Evolutionary conservation across 225 moss, liverwort and hornwort genomes (phyloP).

Genomic region (Pseudoscleropodium purum): DNA sequence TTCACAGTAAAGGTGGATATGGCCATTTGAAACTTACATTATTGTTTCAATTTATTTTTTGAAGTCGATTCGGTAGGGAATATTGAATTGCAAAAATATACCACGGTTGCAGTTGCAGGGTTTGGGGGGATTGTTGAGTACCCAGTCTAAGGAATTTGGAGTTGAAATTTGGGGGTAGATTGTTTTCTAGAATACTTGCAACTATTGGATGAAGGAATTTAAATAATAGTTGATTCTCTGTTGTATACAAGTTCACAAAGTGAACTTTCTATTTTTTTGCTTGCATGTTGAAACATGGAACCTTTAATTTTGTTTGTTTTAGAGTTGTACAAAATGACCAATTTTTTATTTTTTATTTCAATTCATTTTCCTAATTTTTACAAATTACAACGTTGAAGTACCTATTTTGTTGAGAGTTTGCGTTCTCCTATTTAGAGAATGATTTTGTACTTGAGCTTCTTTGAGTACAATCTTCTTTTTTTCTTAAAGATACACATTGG

Average conservation of each 20-base stretch:
- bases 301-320: neutral
- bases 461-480: neutral
- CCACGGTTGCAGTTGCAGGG: neutral
- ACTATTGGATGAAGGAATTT: neutral
- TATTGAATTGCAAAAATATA: neutral
- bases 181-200: neutral
- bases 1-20: neutral
- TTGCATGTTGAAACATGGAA: neutral
- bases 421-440: neutral
- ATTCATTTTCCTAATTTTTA: neutral
- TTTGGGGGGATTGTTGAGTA: neutral
- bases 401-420: neutral
- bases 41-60: neutral
- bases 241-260: neutral
- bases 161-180: neutral
- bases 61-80: neutral
- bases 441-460: neutral
- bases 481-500: neutral
- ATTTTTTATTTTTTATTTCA: neutral
- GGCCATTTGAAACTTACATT: neutral
- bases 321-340: neutral
- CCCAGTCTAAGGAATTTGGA: neutral
- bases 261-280: neutral
- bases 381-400: neutral
- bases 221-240: neutral